Evolutionary conservation across 495 filamentous ascomycete species (phyloP).

Genomic region (Penicillium bovifimosum): DNA sequence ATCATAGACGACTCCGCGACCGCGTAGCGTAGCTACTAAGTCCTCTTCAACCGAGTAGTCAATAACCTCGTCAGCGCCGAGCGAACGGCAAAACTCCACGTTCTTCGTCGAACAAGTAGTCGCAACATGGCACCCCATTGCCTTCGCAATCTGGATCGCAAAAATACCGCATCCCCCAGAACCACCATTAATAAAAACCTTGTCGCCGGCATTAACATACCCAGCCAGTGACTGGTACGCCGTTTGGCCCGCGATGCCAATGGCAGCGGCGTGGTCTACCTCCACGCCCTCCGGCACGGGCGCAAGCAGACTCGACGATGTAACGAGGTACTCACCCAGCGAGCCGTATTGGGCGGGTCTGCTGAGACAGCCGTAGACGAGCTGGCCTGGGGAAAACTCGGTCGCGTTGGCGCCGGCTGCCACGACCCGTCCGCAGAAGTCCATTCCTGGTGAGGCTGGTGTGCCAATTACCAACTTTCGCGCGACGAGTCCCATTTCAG

Average conservation of each 20-base stretch:
- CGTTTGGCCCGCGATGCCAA: constrained; percentile 51
- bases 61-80: constrained; percentile 63
- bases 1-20: constrained; percentile 46
- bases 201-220: constrained; percentile 44
- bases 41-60: constrained; percentile 52
- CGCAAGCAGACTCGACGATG: constrained; percentile 12
- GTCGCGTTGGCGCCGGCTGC: constrained; percentile 24
- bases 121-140: constrained; percentile 54
- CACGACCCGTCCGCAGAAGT: constrained; percentile 59
- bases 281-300: constrained; percentile 47
- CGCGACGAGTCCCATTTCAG: constrained; percentile 45
- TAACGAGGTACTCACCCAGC: constrained; percentile 47
- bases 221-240: constrained; percentile 53
- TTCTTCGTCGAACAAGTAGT: constrained; percentile 54
- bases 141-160: constrained; percentile 60
- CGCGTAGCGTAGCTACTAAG: constrained; percentile 43
- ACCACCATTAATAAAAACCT: constrained; percentile 63
- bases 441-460: constrained; percentile 52
- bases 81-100: constrained; percentile 44
- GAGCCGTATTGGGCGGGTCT: constrained; percentile 42
- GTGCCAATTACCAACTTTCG: constrained; percentile 32
- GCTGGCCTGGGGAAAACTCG: constrained; percentile 40
- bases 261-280: constrained; percentile 40
- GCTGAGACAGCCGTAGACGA: constrained; percentile 48
- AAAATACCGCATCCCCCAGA: constrained; percentile 56